Evolutionary conservation across 2,329 filamentous ascomycete species (phyloP), one percentile per base, ranked within the genome.

Genomic region (Penicillium sp.): DNA sequence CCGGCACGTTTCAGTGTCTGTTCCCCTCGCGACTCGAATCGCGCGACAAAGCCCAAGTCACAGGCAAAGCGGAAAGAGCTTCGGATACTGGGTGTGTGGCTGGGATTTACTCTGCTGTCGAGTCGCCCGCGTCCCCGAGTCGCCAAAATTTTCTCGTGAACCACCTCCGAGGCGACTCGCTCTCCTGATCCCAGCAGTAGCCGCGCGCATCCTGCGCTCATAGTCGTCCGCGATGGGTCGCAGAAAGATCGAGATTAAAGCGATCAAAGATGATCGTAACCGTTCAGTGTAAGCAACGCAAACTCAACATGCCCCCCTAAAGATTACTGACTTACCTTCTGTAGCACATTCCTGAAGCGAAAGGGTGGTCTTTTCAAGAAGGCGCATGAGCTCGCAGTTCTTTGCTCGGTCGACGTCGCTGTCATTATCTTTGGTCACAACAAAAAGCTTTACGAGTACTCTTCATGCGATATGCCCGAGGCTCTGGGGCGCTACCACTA

Each of bases 341-440:
- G 16, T 56, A 96, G 92, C 61, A 99, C 94, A 42, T 99, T 99
- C 74, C 80, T 99, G 64, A 99, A 99, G 82, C 89, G 94, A 78
- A 99, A 99, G 77, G 94, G 93, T 66, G 94, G 94, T 66, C 81
- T 99, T 45, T 99, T 99, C 83, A 99, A 99, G 81, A 99, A 99
- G 84, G 94, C 94, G 49, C 92, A 99, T 74, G 94, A 99, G 81
- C 83, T 99, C 47, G 96, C 93, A 48, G 94, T 99, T 43, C 87
- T 99, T 58, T 99, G 94, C 74, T 96, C 92, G 36, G 94, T 99
- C 71, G 94, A 99, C 73, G 94, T 99, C 63, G 94, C 94, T 38
- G 94, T 99, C 68, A 94, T 99, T 73, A 96, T 99, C 67, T 97
- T 97, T 70, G 93, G 93, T 59, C 92, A 90, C 76, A 99, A 99